These are phyloP conservation scores for Przewalskia tangutica DNA, from an alignment of 257 asterid genomes.

Conservation along the genomic window DNA sequence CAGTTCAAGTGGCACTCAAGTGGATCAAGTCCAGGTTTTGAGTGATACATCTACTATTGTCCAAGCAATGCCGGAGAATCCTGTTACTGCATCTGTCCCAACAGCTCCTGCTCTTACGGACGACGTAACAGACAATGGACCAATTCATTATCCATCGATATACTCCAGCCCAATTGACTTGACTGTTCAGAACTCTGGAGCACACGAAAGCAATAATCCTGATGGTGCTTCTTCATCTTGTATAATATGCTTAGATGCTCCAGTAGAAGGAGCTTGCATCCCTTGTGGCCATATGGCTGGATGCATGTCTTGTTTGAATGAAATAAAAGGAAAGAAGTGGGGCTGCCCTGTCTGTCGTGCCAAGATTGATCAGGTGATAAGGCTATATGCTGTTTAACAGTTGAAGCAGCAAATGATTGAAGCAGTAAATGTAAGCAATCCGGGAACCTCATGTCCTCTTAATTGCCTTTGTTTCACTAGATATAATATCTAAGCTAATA, in stretches of 20 bases:
- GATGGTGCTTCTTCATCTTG: conserved; percentile 39
- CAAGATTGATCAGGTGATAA: conserved; percentile 63
- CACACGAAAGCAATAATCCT: conserved; percentile 23
- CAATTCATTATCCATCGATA: conserved; percentile 67
- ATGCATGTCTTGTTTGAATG: conserved; percentile 79
- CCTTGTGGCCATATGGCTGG: conserved; percentile 99
- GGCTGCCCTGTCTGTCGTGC: conserved; percentile 95
- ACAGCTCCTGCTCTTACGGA: conserved; percentile 52
- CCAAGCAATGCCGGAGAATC: conserved; percentile 20
- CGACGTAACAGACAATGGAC: conserved; percentile 32
- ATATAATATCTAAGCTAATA: neutral
- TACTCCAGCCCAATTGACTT: conserved; percentile 39
- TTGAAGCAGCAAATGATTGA: neutral
- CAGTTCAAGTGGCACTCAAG: conserved; percentile 18
- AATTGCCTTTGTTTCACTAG: neutral
- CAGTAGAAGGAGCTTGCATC: conserved; percentile 79
- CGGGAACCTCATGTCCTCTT: neutral
- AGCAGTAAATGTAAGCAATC: neutral
- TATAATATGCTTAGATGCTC: conserved; percentile 70
- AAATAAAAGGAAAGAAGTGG: conserved; percentile 59
- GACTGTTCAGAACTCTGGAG: conserved; percentile 2
- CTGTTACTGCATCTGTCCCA: conserved; percentile 25
- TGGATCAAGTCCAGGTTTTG: conserved; percentile 16
- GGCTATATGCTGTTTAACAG: conserved; percentile 59
- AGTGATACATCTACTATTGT: conserved; percentile 9